These are phyloP conservation scores for Citropsis articulata DNA, from an alignment of 345 rosid species.

Conservation along the genomic window DNA sequence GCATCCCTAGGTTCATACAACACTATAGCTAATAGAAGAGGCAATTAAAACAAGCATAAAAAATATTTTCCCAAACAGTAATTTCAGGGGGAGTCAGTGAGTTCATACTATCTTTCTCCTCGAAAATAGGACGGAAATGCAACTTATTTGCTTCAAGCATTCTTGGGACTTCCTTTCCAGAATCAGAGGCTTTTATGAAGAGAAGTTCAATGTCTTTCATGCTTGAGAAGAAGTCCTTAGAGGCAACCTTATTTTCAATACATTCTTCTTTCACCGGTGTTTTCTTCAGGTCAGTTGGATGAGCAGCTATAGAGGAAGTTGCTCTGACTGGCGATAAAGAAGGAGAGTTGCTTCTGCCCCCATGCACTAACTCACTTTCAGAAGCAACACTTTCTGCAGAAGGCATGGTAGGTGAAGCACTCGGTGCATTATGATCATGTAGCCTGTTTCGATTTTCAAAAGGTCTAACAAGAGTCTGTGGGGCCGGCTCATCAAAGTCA, in stretches of 20 bases:
- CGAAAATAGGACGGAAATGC: conserved; percentile 71
- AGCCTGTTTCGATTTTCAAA: conserved; percentile 67
- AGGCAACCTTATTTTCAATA: conserved; percentile 49
- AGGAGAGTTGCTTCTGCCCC: conserved; percentile 64
- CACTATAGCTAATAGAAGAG: neutral
- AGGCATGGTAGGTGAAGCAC: conserved; percentile 40
- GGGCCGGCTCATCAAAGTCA: conserved; percentile 67
- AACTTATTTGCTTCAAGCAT: conserved; percentile 97
- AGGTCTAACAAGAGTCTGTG: conserved; percentile 66
- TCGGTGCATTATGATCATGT: conserved; percentile 36
- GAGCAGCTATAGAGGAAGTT: conserved; percentile 30
- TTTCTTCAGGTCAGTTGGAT: conserved; percentile 35
- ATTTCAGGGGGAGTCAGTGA: conserved; percentile 19
- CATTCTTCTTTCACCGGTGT: conserved; percentile 48
- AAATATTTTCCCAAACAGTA: neutral
- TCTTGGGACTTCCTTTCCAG: conserved; percentile 94
- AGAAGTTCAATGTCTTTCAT: conserved; percentile 77
- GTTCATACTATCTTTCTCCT: conserved; percentile 54
- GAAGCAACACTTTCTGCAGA: conserved; percentile 39
- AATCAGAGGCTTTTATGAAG: conserved; percentile 81
- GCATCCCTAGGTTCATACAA: neutral
- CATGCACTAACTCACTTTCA: conserved; percentile 47
- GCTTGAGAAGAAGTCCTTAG: conserved; percentile 79
- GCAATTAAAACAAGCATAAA: neutral
- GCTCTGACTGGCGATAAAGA: conserved; percentile 63